A percentile compares a stretch with the other conserved stretches of the same genome.
phyloP scores from a whole-genome alignment of 108 stramenopile species.

The Pinguiococcus pyrenoidosus region DNA sequence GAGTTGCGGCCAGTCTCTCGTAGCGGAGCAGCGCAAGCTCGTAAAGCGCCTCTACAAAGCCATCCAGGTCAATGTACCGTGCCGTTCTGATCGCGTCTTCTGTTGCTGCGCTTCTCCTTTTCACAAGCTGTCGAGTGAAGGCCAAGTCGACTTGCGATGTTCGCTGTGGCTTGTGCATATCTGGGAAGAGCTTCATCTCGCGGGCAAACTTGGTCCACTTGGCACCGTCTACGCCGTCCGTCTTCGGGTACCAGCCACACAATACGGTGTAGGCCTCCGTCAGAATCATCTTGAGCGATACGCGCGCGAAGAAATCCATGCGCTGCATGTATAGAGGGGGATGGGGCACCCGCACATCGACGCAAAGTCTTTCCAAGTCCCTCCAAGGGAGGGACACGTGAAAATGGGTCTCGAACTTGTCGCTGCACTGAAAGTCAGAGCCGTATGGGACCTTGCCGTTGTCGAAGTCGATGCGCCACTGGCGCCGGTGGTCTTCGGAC shows the following conservation, averaged over 20 bases:
- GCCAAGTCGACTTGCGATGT: conserved; percentile 36
- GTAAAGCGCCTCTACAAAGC: conserved; percentile 22
- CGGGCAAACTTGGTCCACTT: conserved; percentile 45
- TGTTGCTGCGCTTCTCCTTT: no score
- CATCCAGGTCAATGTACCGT: conserved; percentile 8
- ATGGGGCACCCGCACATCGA: background rate
- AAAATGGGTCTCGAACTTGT: no score
- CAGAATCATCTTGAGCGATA: conserved; percentile 24
- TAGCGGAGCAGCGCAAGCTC: conserved; percentile 34
- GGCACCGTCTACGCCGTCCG: conserved; percentile 28
- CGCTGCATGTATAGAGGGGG: conserved; percentile 30
- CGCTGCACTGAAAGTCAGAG: background rate
- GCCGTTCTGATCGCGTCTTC: conserved; percentile 19
- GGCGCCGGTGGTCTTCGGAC: background rate
- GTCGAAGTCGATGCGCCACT: conserved; percentile 4
- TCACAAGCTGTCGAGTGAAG: conserved; percentile 29
- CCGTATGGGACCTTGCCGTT: background rate
- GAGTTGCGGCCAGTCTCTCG: conserved; percentile 9
- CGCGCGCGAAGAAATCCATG: conserved; percentile 30
- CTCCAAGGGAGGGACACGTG: background rate
- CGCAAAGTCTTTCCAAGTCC: background rate
- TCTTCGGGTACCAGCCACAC: conserved; percentile 39
- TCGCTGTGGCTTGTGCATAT: conserved; percentile 2
- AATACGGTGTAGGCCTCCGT: conserved; percentile 27
- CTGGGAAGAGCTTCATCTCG: conserved; percentile 39